phyloP scores from a whole-genome alignment of 2,329 filamentous ascomycete species.

The Leptosphaerulina australis region DNA sequence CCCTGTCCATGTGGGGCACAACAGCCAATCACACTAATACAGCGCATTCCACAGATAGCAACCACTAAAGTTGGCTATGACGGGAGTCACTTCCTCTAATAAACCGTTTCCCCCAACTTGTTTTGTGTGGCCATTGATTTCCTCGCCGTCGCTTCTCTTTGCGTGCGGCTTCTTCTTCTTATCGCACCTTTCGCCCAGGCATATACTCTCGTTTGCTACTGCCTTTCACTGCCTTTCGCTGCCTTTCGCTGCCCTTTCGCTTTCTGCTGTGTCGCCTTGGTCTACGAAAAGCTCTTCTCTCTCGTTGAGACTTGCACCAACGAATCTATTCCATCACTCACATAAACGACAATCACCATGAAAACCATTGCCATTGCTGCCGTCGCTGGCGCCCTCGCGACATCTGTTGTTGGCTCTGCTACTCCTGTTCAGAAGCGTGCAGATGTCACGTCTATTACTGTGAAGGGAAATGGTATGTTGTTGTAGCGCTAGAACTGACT shows the following conservation, averaged over 20 bases:
- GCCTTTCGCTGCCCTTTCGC: conserved; percentile 13
- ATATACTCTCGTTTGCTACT: conserved; percentile 16
- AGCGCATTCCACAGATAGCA: conserved; percentile 17
- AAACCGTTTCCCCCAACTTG: conserved; percentile 17
- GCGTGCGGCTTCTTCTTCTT: conserved; percentile 11
- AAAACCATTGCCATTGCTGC: conserved; percentile 58
- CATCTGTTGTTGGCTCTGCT: conserved; percentile 54
- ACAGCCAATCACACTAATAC: conserved; percentile 7
- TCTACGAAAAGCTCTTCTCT: conserved; percentile 9
- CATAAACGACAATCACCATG: conserved; percentile 51
- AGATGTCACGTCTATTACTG: conserved; percentile 60
- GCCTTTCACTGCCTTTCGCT: conserved; percentile 15
- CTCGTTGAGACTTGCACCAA: conserved; percentile 1
- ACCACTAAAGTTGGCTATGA: conserved; percentile 9
- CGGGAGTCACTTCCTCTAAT: conserved; percentile 10
- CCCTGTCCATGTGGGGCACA: conserved; percentile 15
- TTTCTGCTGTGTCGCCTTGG: conserved; percentile 3
- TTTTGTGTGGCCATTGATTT: conserved; percentile 13
- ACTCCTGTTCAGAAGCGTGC: conserved; percentile 47
- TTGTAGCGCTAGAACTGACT: background rate
- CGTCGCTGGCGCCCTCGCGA: conserved; percentile 54
- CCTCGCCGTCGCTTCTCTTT: conserved; percentile 17
- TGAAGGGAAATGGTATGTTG: conserved; percentile 65
- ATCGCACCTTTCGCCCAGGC: conserved; percentile 10
- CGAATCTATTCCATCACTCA: conserved; percentile 16